These are phyloP conservation scores for Ophiostoma australiae DNA, from an alignment of 2,329 filamentous ascomycete species.

Conservation along the genomic window DNA sequence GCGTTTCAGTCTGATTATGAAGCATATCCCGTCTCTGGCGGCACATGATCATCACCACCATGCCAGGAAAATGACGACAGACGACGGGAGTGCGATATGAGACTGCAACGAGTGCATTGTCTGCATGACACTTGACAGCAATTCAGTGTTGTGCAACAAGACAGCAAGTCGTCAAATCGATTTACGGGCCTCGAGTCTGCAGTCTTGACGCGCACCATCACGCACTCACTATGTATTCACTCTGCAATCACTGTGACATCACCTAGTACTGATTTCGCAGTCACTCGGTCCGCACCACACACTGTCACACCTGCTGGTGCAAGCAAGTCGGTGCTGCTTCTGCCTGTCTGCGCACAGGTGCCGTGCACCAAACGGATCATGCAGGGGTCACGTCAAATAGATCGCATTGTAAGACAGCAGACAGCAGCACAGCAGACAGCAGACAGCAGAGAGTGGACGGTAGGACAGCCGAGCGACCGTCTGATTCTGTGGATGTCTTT, in stretches of 20 bases:
- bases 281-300: not conserved
- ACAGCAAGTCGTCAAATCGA: not conserved
- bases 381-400: slow-evolving; percentile 1
- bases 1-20: not conserved
- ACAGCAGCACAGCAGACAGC: not conserved
- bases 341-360: not conserved
- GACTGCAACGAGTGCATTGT: not conserved
- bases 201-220: not conserved
- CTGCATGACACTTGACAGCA: not conserved
- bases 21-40: not conserved
- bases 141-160: not conserved
- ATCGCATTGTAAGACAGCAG: not conserved
- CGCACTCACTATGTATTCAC: not conserved
- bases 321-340: not conserved
- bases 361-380: not conserved
- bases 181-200: not conserved
- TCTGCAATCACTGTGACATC: not conserved
- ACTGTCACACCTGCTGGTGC: not conserved
- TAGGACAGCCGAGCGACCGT: not conserved
- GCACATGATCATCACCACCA: not conserved
- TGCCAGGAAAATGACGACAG: slow-evolving; percentile 7
- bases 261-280: not conserved
- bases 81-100: not conserved
- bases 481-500: not conserved
- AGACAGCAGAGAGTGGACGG: not conserved